Conservation (phyloP, 345 rosid genomes). For the Leavenworthia alabamica region DNA sequence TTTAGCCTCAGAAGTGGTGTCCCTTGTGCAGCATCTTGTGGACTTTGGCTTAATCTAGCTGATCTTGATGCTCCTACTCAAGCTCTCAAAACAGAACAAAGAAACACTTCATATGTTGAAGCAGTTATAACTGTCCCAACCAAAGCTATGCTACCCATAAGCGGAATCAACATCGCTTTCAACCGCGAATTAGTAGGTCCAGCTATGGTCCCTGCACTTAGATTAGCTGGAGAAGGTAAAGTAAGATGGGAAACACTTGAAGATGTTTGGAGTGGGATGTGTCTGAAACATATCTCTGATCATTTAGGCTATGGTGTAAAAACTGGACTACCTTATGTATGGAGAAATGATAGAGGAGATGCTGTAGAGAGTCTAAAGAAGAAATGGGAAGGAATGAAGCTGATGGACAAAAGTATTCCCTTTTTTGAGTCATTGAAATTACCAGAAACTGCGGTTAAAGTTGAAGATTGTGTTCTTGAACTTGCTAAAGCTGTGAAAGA, state of each 20-base stretch:
- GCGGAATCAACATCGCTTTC: constrained; percentile 89
- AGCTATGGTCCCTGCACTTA: constrained; percentile 68
- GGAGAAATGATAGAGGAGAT: constrained; percentile 76
- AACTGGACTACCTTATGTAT: constrained; percentile 78
- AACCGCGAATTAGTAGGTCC: constrained; percentile 76
- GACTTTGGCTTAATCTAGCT: constrained; percentile 89
- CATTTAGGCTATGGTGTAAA: constrained; percentile 82
- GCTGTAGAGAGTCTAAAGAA: constrained; percentile 79
- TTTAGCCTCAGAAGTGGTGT: constrained; percentile 85
- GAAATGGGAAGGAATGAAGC: constrained; percentile 96
- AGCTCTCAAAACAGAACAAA: constrained; percentile 71
- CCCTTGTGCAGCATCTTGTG: constrained; percentile 76
- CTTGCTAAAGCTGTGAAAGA: constrained; percentile 60
- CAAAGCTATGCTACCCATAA: constrained; percentile 55
- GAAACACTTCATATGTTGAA: constrained; percentile 74
- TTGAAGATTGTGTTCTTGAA: constrained; percentile 66
- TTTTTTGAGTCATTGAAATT: constrained; percentile 68
- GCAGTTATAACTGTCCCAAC: constrained; percentile 79
- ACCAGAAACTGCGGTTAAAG: constrained; percentile 44
- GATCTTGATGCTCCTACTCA: constrained; percentile 96
- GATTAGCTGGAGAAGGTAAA: constrained; percentile 75
- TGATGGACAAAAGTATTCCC: constrained; percentile 83
- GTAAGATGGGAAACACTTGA: constrained; percentile 93
- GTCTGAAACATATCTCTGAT: constrained; percentile 68
- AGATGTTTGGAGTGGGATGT: constrained; percentile 95